Conservation (phyloP, 345 rosid genomes). For the Brassica cretica region DNA sequence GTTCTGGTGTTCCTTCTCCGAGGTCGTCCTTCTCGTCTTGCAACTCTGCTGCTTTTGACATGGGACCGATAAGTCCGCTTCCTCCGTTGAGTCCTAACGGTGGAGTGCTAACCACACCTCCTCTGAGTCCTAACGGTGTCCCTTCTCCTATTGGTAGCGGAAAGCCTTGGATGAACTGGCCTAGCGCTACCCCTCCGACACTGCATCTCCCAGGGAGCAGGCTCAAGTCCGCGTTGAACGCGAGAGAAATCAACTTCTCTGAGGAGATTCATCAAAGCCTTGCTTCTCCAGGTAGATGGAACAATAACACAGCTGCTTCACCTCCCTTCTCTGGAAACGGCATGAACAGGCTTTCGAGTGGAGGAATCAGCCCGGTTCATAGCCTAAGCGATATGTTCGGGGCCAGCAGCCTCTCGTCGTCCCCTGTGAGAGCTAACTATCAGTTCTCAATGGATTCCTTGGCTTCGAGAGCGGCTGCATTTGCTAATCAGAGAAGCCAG, state of each 20-base stretch:
- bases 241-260: constrained; percentile 62
- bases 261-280: constrained; percentile 55
- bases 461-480: constrained; percentile 65
- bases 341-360: constrained; percentile 47
- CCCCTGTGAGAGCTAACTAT: constrained; percentile 50
- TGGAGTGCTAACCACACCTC: constrained; percentile 66
- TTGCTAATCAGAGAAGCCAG: constrained; percentile 66
- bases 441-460: constrained; percentile 52
- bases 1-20: constrained; percentile 85
- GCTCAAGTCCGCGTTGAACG: constrained; percentile 60
- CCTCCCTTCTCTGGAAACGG: constrained; percentile 50
- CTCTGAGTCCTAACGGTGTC: constrained; percentile 60
- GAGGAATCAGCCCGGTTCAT: constrained; percentile 62
- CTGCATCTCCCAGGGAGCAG: constrained; percentile 86
- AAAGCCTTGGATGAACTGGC: constrained; percentile 56
- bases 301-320: constrained; percentile 48
- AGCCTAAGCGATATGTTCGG: constrained; percentile 71
- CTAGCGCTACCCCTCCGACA: constrained; percentile 50
- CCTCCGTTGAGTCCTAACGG: constrained; percentile 47
- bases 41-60: constrained; percentile 41
- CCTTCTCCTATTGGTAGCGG: constrained; percentile 58
- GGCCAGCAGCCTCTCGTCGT: constrained; percentile 47
- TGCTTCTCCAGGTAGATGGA: constrained; percentile 67
- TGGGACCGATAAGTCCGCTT: constrained; percentile 61
- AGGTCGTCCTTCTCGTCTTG: constrained; percentile 53